phyloP scores from a whole-genome alignment of 495 filamentous ascomycete species.

The Penicillium paxilli region DNA sequence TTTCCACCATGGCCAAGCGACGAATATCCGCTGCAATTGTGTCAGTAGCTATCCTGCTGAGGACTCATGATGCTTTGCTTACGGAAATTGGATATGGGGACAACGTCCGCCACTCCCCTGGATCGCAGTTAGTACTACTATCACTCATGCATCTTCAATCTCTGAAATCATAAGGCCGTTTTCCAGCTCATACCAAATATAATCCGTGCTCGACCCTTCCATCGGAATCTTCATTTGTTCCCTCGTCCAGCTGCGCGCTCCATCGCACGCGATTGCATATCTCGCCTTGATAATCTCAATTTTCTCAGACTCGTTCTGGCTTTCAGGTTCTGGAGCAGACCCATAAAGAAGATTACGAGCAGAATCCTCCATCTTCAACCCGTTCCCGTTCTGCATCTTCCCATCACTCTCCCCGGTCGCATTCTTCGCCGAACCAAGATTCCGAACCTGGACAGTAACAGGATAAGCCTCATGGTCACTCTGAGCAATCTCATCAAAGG shows the following conservation, averaged over 20 bases:
- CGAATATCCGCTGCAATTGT: not conserved
- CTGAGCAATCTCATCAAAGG: constrained; percentile 39
- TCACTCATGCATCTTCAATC: too few species aligned
- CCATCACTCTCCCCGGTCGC: not conserved
- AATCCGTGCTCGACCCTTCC: constrained; percentile 33
- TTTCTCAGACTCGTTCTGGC: constrained; percentile 8
- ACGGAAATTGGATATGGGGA: constrained; percentile 61
- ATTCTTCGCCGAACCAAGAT: constrained; percentile 17
- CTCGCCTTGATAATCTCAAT: constrained; percentile 50
- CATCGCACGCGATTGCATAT: constrained; percentile 64
- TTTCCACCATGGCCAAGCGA: not conserved
- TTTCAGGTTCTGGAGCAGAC: too few species aligned
- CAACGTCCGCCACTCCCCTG: constrained; percentile 56
- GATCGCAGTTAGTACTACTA: not conserved
- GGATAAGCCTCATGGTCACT: constrained; percentile 53
- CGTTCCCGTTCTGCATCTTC: constrained; percentile 43
- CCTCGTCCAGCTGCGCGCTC: constrained; percentile 59
- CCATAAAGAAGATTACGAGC: too few species aligned
- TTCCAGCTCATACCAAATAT: constrained; percentile 53
- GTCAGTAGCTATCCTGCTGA: not conserved
- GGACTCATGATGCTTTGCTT: constrained; percentile 58
- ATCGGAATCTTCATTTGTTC: constrained; percentile 45
- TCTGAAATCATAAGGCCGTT: too few species aligned
- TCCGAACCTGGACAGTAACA: constrained; percentile 46
- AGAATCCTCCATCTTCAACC: too few species aligned